These are phyloP conservation scores for Colletotrichum sp. DNA, from an alignment of 2,329 filamentous ascomycete species.

Conservation along the genomic window DNA sequence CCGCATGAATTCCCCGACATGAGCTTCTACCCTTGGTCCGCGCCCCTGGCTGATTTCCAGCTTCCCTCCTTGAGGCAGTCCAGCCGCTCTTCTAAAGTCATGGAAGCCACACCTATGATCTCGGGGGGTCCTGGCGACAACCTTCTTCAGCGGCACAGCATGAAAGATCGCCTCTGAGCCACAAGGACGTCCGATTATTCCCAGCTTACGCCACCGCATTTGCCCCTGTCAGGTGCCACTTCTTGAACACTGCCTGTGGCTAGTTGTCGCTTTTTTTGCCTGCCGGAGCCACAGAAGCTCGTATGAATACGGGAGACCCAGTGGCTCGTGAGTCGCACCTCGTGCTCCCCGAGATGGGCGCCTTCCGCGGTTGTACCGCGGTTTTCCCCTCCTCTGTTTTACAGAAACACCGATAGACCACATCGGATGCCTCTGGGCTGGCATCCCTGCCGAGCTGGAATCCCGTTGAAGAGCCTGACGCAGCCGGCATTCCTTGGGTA, in stretches of 20 bases:
- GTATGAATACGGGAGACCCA: background rate
- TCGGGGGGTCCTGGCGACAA: background rate
- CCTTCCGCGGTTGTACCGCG: background rate
- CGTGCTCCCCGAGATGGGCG: slow-evolving; percentile 2
- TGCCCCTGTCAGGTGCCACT: background rate
- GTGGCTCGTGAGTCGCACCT: slow-evolving; percentile 17
- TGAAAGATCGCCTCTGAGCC: slow-evolving; percentile 22
- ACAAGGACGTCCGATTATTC: slow-evolving; percentile 9
- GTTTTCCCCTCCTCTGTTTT: background rate
- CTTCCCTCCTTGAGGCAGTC: background rate
- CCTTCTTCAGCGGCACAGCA: slow-evolving; percentile 4
- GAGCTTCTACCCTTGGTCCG: background rate
- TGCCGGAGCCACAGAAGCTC: slow-evolving; percentile 1
- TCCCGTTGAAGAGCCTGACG: background rate
- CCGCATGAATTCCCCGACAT: slow-evolving; percentile 10
- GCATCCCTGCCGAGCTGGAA: slow-evolving; percentile 17
- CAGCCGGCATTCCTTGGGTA: slow-evolving; percentile 12
- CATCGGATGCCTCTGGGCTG: slow-evolving; percentile 10
- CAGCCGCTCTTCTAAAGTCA: background rate
- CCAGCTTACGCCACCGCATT: slow-evolving; percentile 8
- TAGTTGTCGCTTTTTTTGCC: background rate
- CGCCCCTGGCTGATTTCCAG: background rate
- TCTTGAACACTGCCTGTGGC: slow-evolving; percentile 6
- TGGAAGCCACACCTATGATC: background rate
- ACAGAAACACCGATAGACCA: background rate